Conservation (phyloP, 345 rosid genomes). For the Stellera chamaejasme region DNA sequence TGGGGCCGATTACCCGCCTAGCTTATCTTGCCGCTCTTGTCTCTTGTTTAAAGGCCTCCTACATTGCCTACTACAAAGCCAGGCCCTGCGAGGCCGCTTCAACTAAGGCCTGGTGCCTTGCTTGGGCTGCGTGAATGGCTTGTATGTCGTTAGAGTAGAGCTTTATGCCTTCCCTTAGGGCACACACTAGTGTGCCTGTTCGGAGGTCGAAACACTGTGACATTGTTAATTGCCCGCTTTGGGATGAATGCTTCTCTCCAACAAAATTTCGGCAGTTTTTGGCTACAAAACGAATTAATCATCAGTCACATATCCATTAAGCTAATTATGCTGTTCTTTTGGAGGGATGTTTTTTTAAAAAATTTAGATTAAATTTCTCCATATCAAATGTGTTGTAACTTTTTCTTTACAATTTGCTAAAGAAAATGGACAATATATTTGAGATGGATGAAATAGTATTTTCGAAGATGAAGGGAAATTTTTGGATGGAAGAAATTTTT, state of each 20-base stretch:
- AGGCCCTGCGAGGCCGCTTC: conserved; percentile 59
- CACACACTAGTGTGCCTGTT: conserved; percentile 69
- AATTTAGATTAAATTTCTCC: too few relatives aligned
- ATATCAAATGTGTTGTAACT: too few relatives aligned
- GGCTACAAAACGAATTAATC: conserved; percentile 31
- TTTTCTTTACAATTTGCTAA: too few relatives aligned
- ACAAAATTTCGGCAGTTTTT: conserved; percentile 79
- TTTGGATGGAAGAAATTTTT: too few relatives aligned
- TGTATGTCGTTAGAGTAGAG: conserved; percentile 78
- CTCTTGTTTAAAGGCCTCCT: conserved; percentile 65
- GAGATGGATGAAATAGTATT: too few relatives aligned
- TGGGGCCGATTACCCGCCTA: conserved; percentile 79
- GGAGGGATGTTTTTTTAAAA: too few relatives aligned
- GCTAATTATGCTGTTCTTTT: too few relatives aligned
- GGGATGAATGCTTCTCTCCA: conserved; percentile 74
- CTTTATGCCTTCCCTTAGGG: conserved; percentile 82
- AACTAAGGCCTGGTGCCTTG: conserved; percentile 41
- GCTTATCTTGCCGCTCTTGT: conserved; percentile 79
- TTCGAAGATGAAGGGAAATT: too few relatives aligned
- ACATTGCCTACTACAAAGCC: conserved; percentile 50
- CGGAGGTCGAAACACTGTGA: conserved; percentile 89
- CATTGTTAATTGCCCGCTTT: conserved; percentile 83
- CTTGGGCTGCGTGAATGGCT: conserved; percentile 66
- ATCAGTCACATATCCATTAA: too few relatives aligned
- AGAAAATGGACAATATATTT: too few relatives aligned